Evolutionary conservation across 768 basidiomycete species (phyloP), one percentile per base, ranked within the genome.

Genomic region (Tricholoma saponaceum): DNA sequence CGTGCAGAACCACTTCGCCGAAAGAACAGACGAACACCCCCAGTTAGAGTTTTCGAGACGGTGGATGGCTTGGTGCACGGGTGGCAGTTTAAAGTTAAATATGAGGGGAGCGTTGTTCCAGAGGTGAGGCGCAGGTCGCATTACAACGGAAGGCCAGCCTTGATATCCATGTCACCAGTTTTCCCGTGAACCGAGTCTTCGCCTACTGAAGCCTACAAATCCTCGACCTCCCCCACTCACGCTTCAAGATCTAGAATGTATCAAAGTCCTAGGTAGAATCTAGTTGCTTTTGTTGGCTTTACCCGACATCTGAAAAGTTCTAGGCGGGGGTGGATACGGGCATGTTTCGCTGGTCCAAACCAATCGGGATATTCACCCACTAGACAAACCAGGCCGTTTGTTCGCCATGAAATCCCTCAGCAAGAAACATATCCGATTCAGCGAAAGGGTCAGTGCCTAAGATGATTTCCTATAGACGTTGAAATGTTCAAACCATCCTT

Each of bases 381-480:
- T 72, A n/a, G 78, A 78, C 26, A 67, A 58, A 3, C 66, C 71
- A 2, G 70, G 70, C 22, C 62, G 71, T n/a, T 32, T 76, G 2
- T 79, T 81, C 49, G 83, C 82, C 5, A 49, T 85, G 54, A 83
- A 84, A 60, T 70, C 72, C 0, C 57, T 77, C 26, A 66, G 61
- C 28, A 79, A 79, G 62, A 68, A 68, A 22, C 55, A 63, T 4
- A 65, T 76, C 35, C 73, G 73, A 18, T 70, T 46, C 41, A 52
- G 72, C 52, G 18, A 72, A 62, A 41, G 37, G 23, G 63, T 60
- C 20, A 44, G 56, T 51, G 16, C 10, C 5, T 23, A n/a, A 26
- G 7, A 32, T 1, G 16, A 18, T 9, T 14, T 26, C 26, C 28
- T 4, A 30, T 23, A 14, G 35, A 23, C 39, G 20, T 28, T 10